Percentiles rank a stretch among this genome's conserved stretches.
Conservation (phyloP, 1,139 yeast genomes). For the Martiniozyma asiatica region DNA sequence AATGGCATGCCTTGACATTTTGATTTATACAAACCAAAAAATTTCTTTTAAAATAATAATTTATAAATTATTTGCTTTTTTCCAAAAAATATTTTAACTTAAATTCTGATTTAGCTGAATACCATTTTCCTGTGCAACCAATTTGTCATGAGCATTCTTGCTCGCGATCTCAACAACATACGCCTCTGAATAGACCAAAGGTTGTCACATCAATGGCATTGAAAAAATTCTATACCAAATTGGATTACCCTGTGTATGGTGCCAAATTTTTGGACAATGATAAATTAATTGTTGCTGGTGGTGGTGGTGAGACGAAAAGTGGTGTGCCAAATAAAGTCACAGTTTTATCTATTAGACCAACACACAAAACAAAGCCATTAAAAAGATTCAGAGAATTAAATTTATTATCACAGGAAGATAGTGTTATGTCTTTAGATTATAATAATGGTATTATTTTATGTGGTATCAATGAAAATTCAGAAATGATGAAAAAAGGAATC, state of each 20-base stretch:
- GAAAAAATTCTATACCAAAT: conserved; percentile 28
- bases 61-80: too few relatives aligned
- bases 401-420: conserved; percentile 53
- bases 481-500: conserved; percentile 44
- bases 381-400: conserved; percentile 54
- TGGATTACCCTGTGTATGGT: conserved; percentile 77
- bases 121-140: too few relatives aligned
- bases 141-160: too few relatives aligned
- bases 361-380: conserved; percentile 39
- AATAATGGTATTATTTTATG: conserved; percentile 44
- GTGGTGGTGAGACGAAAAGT: conserved; percentile 87
- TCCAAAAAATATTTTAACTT: too few relatives aligned
- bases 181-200: too few relatives aligned
- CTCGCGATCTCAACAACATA: too few relatives aligned
- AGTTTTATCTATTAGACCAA: conserved; percentile 49
- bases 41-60: too few relatives aligned
- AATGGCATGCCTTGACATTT: too few relatives aligned
- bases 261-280: conserved; percentile 55
- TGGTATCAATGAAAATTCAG: conserved; percentile 62
- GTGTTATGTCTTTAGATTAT: conserved; percentile 61
- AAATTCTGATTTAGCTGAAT: too few relatives aligned
- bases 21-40: too few relatives aligned
- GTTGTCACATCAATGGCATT: too few relatives aligned
- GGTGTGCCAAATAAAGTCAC: conserved; percentile 82
- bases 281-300: conserved; percentile 71